Percentiles rank a stretch among this genome's conserved stretches.
Evolutionary conservation across 805 yeast species (phyloP).

Genomic region (Saturnispora quitensis): DNA sequence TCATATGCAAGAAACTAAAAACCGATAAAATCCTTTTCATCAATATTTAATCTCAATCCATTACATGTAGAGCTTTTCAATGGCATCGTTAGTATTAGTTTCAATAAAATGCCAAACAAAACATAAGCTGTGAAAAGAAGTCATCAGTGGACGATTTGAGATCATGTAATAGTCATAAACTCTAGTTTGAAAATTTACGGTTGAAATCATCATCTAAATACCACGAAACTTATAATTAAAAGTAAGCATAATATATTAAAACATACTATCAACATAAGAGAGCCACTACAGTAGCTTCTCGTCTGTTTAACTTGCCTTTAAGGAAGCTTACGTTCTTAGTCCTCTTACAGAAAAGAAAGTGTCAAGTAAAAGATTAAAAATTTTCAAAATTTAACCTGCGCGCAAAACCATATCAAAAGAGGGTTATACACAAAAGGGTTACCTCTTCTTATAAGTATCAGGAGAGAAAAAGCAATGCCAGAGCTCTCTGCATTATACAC

Average conservation of each 20-base stretch:
- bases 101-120: background rate
- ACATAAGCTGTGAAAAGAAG: background rate
- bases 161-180: constrained; percentile 50
- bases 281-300: background rate
- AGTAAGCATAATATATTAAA: background rate
- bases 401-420: background rate
- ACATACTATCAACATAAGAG: background rate
- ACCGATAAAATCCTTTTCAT: background rate
- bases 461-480: background rate
- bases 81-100: background rate
- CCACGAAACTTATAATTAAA: background rate
- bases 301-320: background rate
- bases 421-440: constrained; percentile 1
- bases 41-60: background rate
- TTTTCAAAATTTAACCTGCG: constrained; percentile 1
- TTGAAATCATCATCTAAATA: constrained; percentile 36
- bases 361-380: background rate
- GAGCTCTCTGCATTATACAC: background rate
- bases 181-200: constrained; percentile 51
- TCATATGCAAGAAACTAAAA: background rate
- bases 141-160: constrained; percentile 33
- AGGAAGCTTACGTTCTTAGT: background rate
- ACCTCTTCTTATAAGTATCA: background rate
- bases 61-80: background rate
- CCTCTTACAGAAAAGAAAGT: background rate